Evolutionary conservation across 2,329 filamentous ascomycete species (phyloP).

Genomic region (Chaetothyriales sp.): DNA sequence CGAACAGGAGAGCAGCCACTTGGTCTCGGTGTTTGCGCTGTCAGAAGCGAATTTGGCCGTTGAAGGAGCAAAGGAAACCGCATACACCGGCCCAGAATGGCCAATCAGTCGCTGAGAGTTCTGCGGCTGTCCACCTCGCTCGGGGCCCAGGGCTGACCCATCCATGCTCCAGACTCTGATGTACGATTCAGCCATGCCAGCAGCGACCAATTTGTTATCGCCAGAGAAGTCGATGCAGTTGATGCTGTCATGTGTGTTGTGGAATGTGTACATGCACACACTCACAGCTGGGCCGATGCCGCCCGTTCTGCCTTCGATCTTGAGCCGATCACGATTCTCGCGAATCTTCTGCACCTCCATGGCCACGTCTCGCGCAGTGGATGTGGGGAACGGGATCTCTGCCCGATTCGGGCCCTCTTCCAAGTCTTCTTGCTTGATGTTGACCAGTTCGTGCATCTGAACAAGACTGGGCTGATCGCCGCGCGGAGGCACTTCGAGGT

Average conservation of each 20-base stretch:
- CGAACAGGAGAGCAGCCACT: conserved; percentile 72
- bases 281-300: conserved; percentile 72
- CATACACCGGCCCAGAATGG: conserved; percentile 78
- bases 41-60: conserved; percentile 34
- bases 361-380: conserved; percentile 73
- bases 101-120: conserved; percentile 69
- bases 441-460: conserved; percentile 74
- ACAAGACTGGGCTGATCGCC: conserved; percentile 59
- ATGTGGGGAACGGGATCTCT: conserved; percentile 74
- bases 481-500: conserved; percentile 57
- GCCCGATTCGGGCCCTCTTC: conserved; percentile 65
- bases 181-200: conserved; percentile 84
- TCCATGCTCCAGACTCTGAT: conserved; percentile 89
- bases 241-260: conserved; percentile 85
- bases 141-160: conserved; percentile 61
- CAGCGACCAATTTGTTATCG: conserved; percentile 72
- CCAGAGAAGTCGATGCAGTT: conserved; percentile 94
- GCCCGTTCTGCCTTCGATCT: conserved; percentile 68
- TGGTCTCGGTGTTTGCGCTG: conserved; percentile 40
- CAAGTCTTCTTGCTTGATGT: conserved; percentile 69
- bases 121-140: conserved; percentile 47
- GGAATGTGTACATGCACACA: conserved; percentile 95
- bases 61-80: conserved; percentile 73
- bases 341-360: conserved; percentile 90
- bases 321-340: conserved; percentile 83